These are phyloP conservation scores for Globisporangium nunn DNA, from an alignment of 352 stramenopile species.

Conservation along the genomic window DNA sequence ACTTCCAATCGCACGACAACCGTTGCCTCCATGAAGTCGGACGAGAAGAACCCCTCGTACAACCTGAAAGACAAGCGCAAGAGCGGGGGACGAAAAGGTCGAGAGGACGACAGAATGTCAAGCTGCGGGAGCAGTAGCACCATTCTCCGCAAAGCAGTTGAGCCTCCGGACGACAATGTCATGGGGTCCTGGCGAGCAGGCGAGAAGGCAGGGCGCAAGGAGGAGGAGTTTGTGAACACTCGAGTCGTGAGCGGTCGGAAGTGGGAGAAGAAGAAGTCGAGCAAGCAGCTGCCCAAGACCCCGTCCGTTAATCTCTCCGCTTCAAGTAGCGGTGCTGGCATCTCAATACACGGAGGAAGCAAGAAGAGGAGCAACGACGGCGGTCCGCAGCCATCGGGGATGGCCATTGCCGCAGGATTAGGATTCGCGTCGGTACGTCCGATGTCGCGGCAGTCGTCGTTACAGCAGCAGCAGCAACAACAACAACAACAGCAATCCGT, in stretches of 20 bases:
- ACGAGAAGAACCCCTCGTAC: slow-evolving; percentile 28
- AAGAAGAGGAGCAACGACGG: slow-evolving; percentile 28
- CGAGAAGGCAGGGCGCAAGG: slow-evolving; percentile 16
- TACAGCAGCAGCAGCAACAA: slow-evolving; percentile 11
- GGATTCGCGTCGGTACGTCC: slow-evolving; percentile 32
- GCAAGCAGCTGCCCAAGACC: slow-evolving; percentile 35
- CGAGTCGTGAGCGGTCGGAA: slow-evolving; percentile 22
- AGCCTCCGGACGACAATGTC: slow-evolving; percentile 21
- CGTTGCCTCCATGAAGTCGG: slow-evolving; percentile 8
- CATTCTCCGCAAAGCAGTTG: slow-evolving; percentile 25
- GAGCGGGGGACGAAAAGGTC: slow-evolving; percentile 27
- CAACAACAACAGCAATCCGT: slow-evolving; percentile 21
- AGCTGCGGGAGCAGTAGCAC: slow-evolving; percentile 24
- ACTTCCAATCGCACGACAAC: slow-evolving; percentile 18
- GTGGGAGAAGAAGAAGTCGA: slow-evolving; percentile 30
- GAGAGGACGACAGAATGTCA: slow-evolving; percentile 24
- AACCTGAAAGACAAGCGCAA: slow-evolving; percentile 31
- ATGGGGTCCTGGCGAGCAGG: slow-evolving; percentile 8
- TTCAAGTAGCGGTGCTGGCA: neutral
- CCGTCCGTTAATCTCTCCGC: neutral
- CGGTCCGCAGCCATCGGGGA: slow-evolving; percentile 5
- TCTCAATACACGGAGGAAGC: slow-evolving; percentile 17
- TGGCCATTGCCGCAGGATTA: slow-evolving; percentile 14
- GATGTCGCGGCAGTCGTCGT: slow-evolving; percentile 33
- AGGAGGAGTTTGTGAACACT: slow-evolving; percentile 25